Evolutionary conservation across 2,329 filamentous ascomycete species (phyloP).

Genomic region (Aspergillus versicolor): DNA sequence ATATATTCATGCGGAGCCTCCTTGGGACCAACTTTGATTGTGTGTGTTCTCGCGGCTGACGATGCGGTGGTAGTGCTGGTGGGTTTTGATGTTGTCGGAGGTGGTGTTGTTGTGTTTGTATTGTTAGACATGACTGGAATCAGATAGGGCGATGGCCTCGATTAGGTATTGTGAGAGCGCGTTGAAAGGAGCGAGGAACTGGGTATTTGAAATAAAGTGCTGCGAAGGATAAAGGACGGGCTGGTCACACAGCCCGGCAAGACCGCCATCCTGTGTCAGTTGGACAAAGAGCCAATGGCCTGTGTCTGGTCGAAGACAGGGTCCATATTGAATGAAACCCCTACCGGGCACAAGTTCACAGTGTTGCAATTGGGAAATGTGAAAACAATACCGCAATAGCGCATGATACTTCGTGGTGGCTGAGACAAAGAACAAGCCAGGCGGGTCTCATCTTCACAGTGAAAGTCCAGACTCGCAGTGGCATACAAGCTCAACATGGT

Average conservation of each 20-base stretch:
- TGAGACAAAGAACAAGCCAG: too few relatives aligned
- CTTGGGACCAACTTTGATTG: constrained; percentile 34
- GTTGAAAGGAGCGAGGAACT: background rate
- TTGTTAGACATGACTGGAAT: background rate
- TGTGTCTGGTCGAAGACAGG: background rate
- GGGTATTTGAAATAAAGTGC: background rate
- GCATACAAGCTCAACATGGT: too few relatives aligned
- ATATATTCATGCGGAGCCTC: constrained; percentile 32
- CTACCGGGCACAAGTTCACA: too few relatives aligned
- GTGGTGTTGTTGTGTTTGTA: background rate
- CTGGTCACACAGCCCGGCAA: background rate
- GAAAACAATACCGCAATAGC: too few relatives aligned
- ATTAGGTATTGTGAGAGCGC: background rate
- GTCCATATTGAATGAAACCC: too few relatives aligned
- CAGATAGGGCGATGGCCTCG: background rate
- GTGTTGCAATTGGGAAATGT: too few relatives aligned
- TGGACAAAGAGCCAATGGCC: background rate
- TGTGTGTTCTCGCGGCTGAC: constrained; percentile 25
- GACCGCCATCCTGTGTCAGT: background rate
- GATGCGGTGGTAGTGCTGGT: background rate
- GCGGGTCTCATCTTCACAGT: too few relatives aligned
- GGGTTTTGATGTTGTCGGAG: background rate
- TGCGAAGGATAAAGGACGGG: background rate
- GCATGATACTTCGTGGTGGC: too few relatives aligned
- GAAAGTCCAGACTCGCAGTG: too few relatives aligned